A percentile compares a stretch with the other conserved stretches of the same genome.
These are phyloP conservation scores for Moesziomyces antarcticus DNA, from an alignment of 1,284 basidiomycete species.

Conservation along the genomic window DNA sequence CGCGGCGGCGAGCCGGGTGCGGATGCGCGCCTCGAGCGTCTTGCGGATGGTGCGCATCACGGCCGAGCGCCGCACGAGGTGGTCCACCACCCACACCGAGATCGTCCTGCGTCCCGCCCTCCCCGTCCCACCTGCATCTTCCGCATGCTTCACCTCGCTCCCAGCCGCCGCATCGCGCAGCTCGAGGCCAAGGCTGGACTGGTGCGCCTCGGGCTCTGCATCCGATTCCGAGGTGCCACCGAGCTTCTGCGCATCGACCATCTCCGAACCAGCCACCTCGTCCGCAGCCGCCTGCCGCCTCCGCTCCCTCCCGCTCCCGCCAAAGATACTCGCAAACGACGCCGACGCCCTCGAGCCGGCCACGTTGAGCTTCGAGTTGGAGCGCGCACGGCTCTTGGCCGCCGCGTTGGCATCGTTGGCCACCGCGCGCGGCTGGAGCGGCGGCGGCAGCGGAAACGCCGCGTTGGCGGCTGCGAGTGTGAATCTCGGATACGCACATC, in stretches of 20 bases:
- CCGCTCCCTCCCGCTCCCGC: conserved; percentile 29
- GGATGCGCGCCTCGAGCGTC: conserved; percentile 18
- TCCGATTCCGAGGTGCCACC: neutral
- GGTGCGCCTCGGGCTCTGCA: no score
- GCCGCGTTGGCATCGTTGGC: neutral
- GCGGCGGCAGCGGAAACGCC: conserved; percentile 77
- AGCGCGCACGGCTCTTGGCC: conserved; percentile 1
- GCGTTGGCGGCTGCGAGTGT: conserved; percentile 69
- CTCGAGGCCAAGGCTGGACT: conserved; percentile 6
- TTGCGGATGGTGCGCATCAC: conserved; percentile 21
- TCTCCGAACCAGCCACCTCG: conserved; percentile 5
- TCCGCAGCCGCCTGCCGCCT: conserved; percentile 6
- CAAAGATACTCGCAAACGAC: conserved; percentile 48
- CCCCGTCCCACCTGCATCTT: conserved; percentile 1
- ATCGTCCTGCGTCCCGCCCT: conserved; percentile 4
- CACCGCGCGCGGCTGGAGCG: conserved; percentile 67
- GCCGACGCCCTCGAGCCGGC: conserved; percentile 25
- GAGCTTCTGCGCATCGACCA: conserved; percentile 11
- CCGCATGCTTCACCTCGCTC: neutral
- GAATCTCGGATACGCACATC: conserved; percentile 15
- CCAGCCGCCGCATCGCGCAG: neutral
- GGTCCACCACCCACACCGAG: conserved; percentile 27
- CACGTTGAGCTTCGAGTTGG: conserved; percentile 26
- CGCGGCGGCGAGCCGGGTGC: neutral
- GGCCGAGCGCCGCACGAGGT: conserved; percentile 19